Evolutionary conservation across 2,329 filamentous ascomycete genomes (phyloP).

Genomic region (Parastagonospora nodorum): DNA sequence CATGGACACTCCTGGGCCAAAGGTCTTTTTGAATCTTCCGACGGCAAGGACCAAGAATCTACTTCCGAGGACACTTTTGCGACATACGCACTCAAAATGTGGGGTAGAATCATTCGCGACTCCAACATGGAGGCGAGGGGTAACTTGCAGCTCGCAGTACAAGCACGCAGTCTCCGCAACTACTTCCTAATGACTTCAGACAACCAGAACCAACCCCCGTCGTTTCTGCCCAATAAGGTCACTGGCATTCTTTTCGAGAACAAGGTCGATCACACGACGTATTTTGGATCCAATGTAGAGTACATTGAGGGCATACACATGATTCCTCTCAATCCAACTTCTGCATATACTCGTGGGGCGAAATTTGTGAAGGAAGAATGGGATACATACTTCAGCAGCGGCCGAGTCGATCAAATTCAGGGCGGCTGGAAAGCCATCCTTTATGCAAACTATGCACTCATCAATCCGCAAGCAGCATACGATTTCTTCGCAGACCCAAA

Average conservation of each 20-base stretch:
- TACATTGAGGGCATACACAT: slow-evolving; percentile 81
- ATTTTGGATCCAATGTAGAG: slow-evolving; percentile 73
- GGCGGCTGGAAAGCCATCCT: slow-evolving; percentile 88
- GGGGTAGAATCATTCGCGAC: slow-evolving; percentile 79
- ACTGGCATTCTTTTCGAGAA: slow-evolving; percentile 85
- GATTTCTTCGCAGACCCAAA: slow-evolving; percentile 71
- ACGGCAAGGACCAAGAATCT: slow-evolving; percentile 88
- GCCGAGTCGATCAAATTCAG: slow-evolving; percentile 66
- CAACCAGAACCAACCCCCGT: slow-evolving; percentile 74
- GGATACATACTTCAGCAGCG: slow-evolving; percentile 73
- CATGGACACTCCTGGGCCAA: slow-evolving; percentile 93
- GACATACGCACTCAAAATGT: slow-evolving; percentile 90
- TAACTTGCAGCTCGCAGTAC: slow-evolving; percentile 82
- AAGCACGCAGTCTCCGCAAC: slow-evolving; percentile 71
- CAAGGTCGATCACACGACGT: slow-evolving; percentile 90
- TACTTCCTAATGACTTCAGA: slow-evolving; percentile 82
- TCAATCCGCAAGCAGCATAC: slow-evolving; percentile 73
- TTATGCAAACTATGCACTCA: slow-evolving; percentile 79
- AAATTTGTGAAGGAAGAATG: slow-evolving; percentile 74
- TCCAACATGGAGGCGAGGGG: slow-evolving; percentile 77
- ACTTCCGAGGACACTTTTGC: slow-evolving; percentile 92
- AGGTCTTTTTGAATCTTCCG: slow-evolving; percentile 72
- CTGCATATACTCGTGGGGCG: slow-evolving; percentile 69
- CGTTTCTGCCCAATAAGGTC: slow-evolving; percentile 82
- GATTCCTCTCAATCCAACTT: slow-evolving; percentile 76